Conservation (phyloP, 2,329 filamentous ascomycete genomes). For the Colletotrichum cordylinicola region DNA sequence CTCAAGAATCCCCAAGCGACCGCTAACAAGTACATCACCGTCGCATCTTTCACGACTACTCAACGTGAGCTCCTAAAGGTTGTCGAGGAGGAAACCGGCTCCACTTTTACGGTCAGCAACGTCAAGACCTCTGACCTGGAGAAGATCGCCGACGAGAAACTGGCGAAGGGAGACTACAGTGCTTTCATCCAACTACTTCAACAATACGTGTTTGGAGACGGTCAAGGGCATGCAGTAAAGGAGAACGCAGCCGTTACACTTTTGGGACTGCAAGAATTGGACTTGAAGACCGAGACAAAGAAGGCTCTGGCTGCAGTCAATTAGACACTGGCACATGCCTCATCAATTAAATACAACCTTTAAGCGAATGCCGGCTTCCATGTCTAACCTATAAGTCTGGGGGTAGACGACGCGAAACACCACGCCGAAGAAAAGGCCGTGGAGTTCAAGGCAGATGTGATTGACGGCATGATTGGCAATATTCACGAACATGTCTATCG, state of each 20-base stretch:
- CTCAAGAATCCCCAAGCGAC: slow-evolving; percentile 56
- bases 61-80: slow-evolving; percentile 62
- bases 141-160: slow-evolving; percentile 44
- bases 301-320: background rate
- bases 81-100: slow-evolving; percentile 57
- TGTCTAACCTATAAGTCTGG: background rate
- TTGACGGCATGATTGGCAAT: no score
- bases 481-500: no score
- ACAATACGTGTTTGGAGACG: slow-evolving; percentile 16
- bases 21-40: slow-evolving; percentile 62
- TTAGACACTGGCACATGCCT: background rate
- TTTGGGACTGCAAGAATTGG: slow-evolving; percentile 16
- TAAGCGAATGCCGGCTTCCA: background rate
- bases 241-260: slow-evolving; percentile 15
- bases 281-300: background rate
- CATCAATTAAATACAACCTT: background rate
- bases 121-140: slow-evolving; percentile 37
- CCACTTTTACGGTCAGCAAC: slow-evolving; percentile 53
- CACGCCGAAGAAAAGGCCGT: no score
- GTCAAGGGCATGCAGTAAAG: background rate
- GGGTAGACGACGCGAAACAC: no score
- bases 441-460: no score
- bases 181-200: slow-evolving; percentile 19
- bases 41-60: slow-evolving; percentile 62
- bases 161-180: slow-evolving; percentile 40